Conservation (phyloP, 305 asterid species). For the Petunia hybrid region DNA sequence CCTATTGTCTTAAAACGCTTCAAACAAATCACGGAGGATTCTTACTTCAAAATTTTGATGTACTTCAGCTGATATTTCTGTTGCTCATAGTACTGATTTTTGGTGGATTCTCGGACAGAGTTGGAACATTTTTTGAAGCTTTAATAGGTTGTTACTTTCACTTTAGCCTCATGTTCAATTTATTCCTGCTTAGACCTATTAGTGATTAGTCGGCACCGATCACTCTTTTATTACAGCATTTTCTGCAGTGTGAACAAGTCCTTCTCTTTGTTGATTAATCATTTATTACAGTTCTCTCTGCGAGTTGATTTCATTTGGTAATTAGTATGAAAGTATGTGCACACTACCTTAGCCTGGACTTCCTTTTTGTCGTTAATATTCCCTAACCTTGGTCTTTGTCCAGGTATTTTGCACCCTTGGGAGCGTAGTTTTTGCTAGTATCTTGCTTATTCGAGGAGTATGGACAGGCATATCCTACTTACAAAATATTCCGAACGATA, state of each 20-base stretch:
- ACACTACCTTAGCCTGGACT: not conserved
- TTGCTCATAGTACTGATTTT: not conserved
- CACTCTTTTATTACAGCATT: not conserved
- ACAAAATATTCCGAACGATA: constrained; percentile 62
- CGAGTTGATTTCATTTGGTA: not conserved
- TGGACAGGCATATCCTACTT: constrained; percentile 84
- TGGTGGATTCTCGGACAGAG: not conserved
- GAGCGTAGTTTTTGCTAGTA: constrained; percentile 73
- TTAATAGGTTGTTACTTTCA: not conserved
- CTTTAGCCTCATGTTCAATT: not conserved
- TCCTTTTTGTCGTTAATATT: not conserved
- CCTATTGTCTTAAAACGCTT: not conserved
- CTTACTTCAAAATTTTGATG: not conserved
- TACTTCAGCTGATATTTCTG: not conserved
- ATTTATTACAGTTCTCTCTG: not conserved
- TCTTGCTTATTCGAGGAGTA: constrained; percentile 75
- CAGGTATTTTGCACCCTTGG: constrained; percentile 97
- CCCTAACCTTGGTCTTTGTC: not conserved
- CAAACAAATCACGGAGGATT: not conserved
- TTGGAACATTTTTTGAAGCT: not conserved
- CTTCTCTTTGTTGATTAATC: constrained; percentile 14
- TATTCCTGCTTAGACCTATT: not conserved
- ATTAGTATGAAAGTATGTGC: not conserved
- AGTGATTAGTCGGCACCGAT: not conserved
- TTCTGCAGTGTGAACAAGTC: not conserved